phyloP scores from a whole-genome alignment of 257 asterid species.

The Petrea volubilis region DNA sequence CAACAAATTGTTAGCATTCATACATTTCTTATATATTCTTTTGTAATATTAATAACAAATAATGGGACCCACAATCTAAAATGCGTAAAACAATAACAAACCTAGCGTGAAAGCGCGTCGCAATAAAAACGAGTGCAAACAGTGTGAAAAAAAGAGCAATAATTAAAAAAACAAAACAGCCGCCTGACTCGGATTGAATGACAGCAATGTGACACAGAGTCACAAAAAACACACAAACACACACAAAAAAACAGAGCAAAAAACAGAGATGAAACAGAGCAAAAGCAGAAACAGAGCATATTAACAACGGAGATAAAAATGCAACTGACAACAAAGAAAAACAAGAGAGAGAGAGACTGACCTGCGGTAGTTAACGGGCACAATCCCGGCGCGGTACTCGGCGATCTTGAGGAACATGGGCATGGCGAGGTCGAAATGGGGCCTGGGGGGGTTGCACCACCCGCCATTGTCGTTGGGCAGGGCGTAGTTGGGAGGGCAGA shows the following conservation, averaged over 20 bases:
- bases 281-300: neutral
- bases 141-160: neutral
- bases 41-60: neutral
- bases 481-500: constrained; percentile 86
- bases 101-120: neutral
- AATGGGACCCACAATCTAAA: neutral
- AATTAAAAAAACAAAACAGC: constrained; percentile 3
- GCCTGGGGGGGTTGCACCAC: constrained; percentile 91
- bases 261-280: neutral
- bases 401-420: constrained; percentile 94
- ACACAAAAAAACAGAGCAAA: too few species aligned
- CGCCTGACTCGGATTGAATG: neutral
- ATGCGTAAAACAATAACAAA: neutral
- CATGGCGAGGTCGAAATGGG: constrained; percentile 94
- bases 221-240: neutral
- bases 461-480: constrained; percentile 82
- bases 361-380: constrained; percentile 81
- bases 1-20: neutral
- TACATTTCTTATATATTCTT: neutral
- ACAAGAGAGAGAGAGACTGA: neutral
- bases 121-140: neutral
- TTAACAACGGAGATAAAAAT: neutral
- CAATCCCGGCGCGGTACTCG: constrained; percentile 88
- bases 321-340: neutral
- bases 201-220: neutral